These are phyloP conservation scores for Trichosporon ovoides DNA, from an alignment of 1,284 basidiomycete species.

Conservation along the genomic window DNA sequence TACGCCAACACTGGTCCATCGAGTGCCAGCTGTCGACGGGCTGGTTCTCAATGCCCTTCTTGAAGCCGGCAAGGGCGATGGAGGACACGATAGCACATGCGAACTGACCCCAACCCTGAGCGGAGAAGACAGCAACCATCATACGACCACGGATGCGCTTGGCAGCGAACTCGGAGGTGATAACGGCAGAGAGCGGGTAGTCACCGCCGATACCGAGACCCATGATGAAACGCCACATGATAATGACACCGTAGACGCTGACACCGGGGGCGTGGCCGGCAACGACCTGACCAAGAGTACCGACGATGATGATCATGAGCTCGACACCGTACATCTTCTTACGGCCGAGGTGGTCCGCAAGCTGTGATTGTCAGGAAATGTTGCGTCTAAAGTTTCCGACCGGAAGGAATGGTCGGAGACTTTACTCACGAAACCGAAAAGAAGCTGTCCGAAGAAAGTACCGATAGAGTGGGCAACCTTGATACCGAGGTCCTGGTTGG, in stretches of 20 bases:
- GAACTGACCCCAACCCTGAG: conserved; percentile 55
- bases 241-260: conserved; percentile 64
- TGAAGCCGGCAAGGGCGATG: conserved; percentile 65
- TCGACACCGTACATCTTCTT: conserved; percentile 53
- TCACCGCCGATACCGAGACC: conserved; percentile 65
- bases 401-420: too few relatives aligned
- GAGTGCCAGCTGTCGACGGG: conserved; percentile 39
- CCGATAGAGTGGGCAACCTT: conserved; percentile 59
- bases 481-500: conserved; percentile 62
- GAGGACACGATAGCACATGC: conserved; percentile 65
- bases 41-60: conserved; percentile 57
- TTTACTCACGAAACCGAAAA: conserved; percentile 48
- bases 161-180: conserved; percentile 65
- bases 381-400: too few relatives aligned
- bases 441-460: conserved; percentile 50
- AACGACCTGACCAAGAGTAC: conserved; percentile 52
- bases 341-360: conserved; percentile 50
- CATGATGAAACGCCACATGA: conserved; percentile 59
- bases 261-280: conserved; percentile 59
- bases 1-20: conserved; percentile 53
- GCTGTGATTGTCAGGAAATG: conserved; percentile 10
- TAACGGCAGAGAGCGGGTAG: conserved; percentile 55
- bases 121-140: conserved; percentile 53
- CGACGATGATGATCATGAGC: conserved; percentile 38
- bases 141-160: conserved; percentile 58